Base-by-base conservation (phyloP, 2,329 filamentous ascomycete species). In the Scolecobasidium constrictum region DNA sequence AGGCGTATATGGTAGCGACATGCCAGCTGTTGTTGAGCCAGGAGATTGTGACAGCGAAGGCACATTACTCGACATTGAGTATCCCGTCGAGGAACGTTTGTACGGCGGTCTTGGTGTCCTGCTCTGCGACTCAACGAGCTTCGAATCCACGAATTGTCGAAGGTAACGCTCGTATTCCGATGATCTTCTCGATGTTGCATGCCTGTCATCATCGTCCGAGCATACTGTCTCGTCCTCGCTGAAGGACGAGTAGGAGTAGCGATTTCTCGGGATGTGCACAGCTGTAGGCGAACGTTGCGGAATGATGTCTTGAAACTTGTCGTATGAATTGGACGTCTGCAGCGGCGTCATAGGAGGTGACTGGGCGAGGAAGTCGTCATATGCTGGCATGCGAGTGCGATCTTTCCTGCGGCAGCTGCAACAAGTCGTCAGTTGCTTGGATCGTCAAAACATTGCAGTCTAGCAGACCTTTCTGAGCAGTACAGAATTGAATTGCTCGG, bases 401-500 rank as follows among this genome's bases (percentile, higher is more conserved):
- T 71, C 68, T 52, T 63, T 64, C 49, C 59, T 63, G 38, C 65
- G 64, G 53, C 68, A 71, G 51, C 67, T 69, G 42, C n/a, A n/a
- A n/a, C 16, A 9, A 36, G 16, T 9, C 7, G 13, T 16, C 15
- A 19, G 37, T 7, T 39, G 7, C n/a, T 41, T n/a, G 21, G 15
- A 26, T 20, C 33, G 28, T 41, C 26, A 38, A 15, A 17, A 36
- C 16, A 5, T 42, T 34, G 38, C 48, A 42, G 44, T 39, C 26
- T 38, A 4, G 56, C 66, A 55, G 67, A 79, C 75, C 70, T 71
- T 64, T 79, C 74, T 40, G 75, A 79, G 62, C 77, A 81, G 56
- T 81, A 81, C 35, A 81, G 64, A 33, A 78, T 66, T 13, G 67
- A 68, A 53, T 74, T 73, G 56, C 71, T 71, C 13, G 77, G 77